Conservation (phyloP, 1,284 basidiomycete species). For the Phenoliferia sp. region DNA sequence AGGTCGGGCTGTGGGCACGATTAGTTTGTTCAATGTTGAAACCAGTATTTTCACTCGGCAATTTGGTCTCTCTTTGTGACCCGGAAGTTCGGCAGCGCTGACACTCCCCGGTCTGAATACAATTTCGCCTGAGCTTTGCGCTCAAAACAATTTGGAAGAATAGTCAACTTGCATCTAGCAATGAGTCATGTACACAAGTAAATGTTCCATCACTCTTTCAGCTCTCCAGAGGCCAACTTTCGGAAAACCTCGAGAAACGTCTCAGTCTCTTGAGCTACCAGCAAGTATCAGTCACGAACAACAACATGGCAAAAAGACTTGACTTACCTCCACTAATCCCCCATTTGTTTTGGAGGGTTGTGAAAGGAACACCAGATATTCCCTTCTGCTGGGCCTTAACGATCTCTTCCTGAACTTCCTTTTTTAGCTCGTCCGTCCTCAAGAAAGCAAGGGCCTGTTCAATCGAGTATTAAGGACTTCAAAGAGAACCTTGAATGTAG, state of each 20-base stretch:
- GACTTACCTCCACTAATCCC: slow-evolving; percentile 6
- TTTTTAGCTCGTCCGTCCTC: slow-evolving; percentile 59
- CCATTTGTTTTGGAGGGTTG: slow-evolving; percentile 63
- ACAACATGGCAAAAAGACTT: slow-evolving; percentile 44
- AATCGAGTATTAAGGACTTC: not conserved
- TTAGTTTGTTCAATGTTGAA: too few relatives aligned
- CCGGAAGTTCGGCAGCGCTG: too few relatives aligned
- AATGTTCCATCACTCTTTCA: slow-evolving; percentile 7
- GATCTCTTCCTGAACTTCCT: slow-evolving; percentile 64
- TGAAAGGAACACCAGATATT: slow-evolving; percentile 72
- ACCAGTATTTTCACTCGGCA: too few relatives aligned
- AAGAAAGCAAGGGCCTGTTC: slow-evolving; percentile 54
- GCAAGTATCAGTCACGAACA: too few relatives aligned
- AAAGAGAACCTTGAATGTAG: not conserved
- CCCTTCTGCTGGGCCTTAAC: slow-evolving; percentile 62
- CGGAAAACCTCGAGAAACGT: slow-evolving; percentile 47
- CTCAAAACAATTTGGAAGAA: too few relatives aligned
- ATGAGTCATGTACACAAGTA: too few relatives aligned
- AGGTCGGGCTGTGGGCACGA: too few relatives aligned
- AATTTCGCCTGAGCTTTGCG: too few relatives aligned
- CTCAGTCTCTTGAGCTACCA: slow-evolving; percentile 47
- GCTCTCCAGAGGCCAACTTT: slow-evolving; percentile 37
- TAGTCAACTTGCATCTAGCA: too few relatives aligned
- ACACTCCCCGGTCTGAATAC: too few relatives aligned
- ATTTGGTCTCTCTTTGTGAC: too few relatives aligned